Evolutionary conservation across 2,329 filamentous ascomycete genomes (phyloP).

Genomic region (Bipolaris zeicola): DNA sequence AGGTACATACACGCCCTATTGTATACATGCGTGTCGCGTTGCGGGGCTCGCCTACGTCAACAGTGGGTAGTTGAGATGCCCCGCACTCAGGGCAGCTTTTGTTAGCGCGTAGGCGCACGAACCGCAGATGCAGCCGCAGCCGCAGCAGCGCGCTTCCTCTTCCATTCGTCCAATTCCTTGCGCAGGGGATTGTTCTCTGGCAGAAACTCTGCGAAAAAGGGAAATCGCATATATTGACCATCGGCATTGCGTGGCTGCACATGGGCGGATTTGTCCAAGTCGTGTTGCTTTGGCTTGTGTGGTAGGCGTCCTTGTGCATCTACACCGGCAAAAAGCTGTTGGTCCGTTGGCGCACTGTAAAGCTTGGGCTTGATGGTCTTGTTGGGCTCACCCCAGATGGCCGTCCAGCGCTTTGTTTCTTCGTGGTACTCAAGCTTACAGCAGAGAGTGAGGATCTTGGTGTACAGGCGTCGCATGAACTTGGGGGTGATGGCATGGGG

Average conservation of each 20-base stretch:
- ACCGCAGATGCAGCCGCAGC: background rate
- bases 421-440: constrained; percentile 51
- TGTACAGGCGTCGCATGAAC: constrained; percentile 55
- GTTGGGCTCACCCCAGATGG: constrained; percentile 31
- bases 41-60: constrained; percentile 9
- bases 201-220: constrained; percentile 32
- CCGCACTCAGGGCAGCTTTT: constrained; percentile 7
- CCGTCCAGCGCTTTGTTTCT: constrained; percentile 31
- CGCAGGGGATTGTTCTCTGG: constrained; percentile 25
- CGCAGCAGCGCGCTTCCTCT: constrained; percentile 23
- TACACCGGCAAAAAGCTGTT: constrained; percentile 39
- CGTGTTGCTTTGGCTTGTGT: constrained; percentile 7
- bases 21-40: constrained; percentile 2
- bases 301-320: constrained; percentile 24
- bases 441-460: constrained; percentile 49
- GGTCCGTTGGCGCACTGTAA: constrained; percentile 27
- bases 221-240: constrained; percentile 25
- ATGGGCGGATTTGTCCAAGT: background rate
- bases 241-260: constrained; percentile 24
- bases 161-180: constrained; percentile 25
- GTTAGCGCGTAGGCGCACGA: too few species aligned
- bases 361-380: constrained; percentile 15
- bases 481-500: constrained; percentile 50
- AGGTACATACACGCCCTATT: constrained; percentile 16
- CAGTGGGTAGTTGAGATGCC: background rate